Conservation (phyloP, 139 green algal genomes). For the Zygnema circumcarinatum region DNA sequence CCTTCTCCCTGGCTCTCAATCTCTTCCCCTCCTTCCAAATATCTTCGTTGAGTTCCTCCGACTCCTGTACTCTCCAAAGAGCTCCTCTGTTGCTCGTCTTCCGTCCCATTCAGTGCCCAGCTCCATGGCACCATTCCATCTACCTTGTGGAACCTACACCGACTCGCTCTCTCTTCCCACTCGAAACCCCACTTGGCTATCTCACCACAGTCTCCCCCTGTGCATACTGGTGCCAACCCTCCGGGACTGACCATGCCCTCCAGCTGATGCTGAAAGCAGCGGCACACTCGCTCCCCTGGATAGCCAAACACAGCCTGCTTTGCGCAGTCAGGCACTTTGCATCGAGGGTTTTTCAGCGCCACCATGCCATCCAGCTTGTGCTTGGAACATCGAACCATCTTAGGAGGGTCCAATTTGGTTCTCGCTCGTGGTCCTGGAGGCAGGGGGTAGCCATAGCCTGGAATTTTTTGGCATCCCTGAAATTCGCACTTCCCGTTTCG, state of each 20-base stretch:
- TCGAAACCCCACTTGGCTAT: constrained; percentile 14
- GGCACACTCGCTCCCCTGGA: not conserved
- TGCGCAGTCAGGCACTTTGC: not conserved
- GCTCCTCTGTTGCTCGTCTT: too few relatives aligned
- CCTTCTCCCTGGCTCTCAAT: too few relatives aligned
- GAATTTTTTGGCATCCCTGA: constrained; percentile 2
- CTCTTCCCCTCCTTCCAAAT: too few relatives aligned
- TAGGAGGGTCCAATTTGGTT: not conserved
- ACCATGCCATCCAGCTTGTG: constrained; percentile 17
- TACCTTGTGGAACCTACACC: constrained; percentile 8
- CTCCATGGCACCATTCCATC: constrained; percentile 5
- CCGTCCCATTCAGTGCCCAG: constrained; percentile 7
- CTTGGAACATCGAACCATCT: constrained; percentile 1
- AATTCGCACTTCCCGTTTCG: constrained; percentile 13
- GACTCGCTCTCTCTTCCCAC: not conserved
- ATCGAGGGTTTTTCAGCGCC: constrained; percentile 11
- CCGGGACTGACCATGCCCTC: constrained; percentile 1
- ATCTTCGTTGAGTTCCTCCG: too few relatives aligned
- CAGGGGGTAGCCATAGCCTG: not conserved
- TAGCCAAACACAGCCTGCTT: constrained; percentile 10
- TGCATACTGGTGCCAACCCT: not conserved
- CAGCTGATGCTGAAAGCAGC: not conserved
- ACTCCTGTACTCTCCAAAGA: too few relatives aligned
- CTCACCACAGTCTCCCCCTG: not conserved
- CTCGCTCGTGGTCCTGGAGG: not conserved